Percentiles rank a stretch among this genome's conserved stretches.
These are phyloP conservation scores for Ottelia alismoides DNA, from an alignment of 106 monocot species.

Conservation along the genomic window DNA sequence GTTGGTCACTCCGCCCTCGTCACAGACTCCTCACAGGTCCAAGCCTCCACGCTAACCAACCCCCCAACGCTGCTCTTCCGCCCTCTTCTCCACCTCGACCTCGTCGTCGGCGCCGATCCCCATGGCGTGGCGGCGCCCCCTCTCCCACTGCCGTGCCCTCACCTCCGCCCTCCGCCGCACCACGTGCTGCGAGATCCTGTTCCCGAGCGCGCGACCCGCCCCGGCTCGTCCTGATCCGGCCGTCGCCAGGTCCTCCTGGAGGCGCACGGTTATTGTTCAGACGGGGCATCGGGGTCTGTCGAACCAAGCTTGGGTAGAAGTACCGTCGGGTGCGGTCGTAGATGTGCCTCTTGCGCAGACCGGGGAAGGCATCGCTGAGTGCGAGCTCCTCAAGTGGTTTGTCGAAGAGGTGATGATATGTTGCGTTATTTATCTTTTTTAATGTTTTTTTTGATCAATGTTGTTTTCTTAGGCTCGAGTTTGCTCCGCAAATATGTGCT, in stretches of 20 bases:
- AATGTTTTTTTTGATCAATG: no score
- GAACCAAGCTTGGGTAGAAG: slow-evolving; percentile 37
- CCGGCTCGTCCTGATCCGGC: not conserved
- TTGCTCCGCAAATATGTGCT: no score
- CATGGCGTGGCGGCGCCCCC: slow-evolving; percentile 4
- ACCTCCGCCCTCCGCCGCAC: not conserved
- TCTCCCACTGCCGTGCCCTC: not conserved
- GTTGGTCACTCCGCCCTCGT: no score
- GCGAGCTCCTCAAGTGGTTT: slow-evolving; percentile 94
- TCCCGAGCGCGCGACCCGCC: not conserved
- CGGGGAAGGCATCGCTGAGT: slow-evolving; percentile 94
- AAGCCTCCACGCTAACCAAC: no score
- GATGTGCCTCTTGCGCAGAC: slow-evolving; percentile 95
- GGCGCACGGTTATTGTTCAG: no score
- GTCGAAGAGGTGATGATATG: slow-evolving; percentile 53
- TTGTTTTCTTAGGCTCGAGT: no score
- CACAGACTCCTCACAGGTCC: no score
- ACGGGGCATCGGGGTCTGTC: no score
- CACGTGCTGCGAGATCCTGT: not conserved
- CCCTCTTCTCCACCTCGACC: not conserved
- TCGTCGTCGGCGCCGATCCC: not conserved
- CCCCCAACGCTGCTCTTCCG: no score
- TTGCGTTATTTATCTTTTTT: not conserved
- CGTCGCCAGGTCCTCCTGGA: not conserved
- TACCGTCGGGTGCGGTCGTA: slow-evolving; percentile 33